Evolutionary conservation across 2,329 filamentous ascomycete genomes (phyloP).

Genomic region (Metarhizium anisopliae): DNA sequence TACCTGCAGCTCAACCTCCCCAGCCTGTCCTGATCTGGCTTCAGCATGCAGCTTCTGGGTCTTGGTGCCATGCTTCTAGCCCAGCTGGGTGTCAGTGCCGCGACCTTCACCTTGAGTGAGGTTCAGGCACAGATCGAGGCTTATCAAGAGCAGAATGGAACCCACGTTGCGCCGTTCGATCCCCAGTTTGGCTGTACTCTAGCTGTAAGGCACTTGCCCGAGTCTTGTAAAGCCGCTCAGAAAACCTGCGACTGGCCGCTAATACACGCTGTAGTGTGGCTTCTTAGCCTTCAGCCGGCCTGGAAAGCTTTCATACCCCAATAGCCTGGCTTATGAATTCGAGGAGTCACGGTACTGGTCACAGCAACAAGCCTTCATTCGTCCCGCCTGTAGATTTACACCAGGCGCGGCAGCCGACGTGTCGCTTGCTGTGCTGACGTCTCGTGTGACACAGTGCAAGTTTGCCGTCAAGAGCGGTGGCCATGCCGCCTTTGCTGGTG

Average conservation of each 20-base stretch:
- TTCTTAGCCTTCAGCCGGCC: slow-evolving; percentile 12
- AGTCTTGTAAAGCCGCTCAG: background rate
- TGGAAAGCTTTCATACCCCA: slow-evolving; percentile 9
- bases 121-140: slow-evolving; percentile 10
- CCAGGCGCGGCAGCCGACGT: slow-evolving; percentile 16
- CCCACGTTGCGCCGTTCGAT: background rate
- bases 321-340: slow-evolving; percentile 9
- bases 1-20: background rate
- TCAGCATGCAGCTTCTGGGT: slow-evolving; percentile 3
- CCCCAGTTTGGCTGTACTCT: slow-evolving; percentile 1
- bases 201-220: slow-evolving; percentile 1
- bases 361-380: slow-evolving; percentile 13
- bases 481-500: slow-evolving; percentile 20
- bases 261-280: slow-evolving; percentile 9
- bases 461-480: slow-evolving; percentile 25
- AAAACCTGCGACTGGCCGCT: background rate
- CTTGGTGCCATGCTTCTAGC: slow-evolving; percentile 1
- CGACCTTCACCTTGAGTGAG: slow-evolving; percentile 3
- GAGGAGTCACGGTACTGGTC: slow-evolving; percentile 16
- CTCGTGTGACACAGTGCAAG: slow-evolving; percentile 17
- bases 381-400: slow-evolving; percentile 15
- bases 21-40: background rate
- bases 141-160: slow-evolving; percentile 3
- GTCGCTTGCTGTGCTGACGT: slow-evolving; percentile 16
- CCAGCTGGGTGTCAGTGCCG: background rate